phyloP scores from a whole-genome alignment of 345 rosid genomes.

The Aquilaria malaccensis region DNA sequence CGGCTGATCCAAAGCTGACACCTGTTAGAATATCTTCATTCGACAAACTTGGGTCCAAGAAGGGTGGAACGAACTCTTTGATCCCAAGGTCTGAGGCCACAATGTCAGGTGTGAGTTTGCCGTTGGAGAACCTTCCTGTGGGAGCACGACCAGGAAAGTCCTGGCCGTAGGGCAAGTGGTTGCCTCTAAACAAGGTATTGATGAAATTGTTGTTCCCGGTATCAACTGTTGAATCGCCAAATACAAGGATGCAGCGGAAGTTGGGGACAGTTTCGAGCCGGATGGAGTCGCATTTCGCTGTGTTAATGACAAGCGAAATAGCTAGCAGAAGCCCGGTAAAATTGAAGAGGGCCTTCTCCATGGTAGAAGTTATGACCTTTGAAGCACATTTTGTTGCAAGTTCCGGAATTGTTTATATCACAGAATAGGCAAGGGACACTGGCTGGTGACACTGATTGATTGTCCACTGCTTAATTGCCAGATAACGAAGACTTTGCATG shows the following conservation, averaged over 20 bases:
- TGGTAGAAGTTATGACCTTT: no score
- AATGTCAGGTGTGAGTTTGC: slow-evolving; percentile 41
- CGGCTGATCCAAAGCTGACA: slow-evolving; percentile 37
- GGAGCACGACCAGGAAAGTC: slow-evolving; percentile 27
- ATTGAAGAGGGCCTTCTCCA: no score
- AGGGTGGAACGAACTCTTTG: slow-evolving; percentile 35
- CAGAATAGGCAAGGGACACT: no score
- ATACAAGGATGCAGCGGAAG: slow-evolving; percentile 8
- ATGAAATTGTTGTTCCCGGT: slow-evolving; percentile 22
- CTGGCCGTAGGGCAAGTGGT: slow-evolving; percentile 38
- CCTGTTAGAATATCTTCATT: slow-evolving; percentile 23
- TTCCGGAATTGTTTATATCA: no score
- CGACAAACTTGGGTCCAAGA: slow-evolving; percentile 29
- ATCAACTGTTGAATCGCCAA: slow-evolving; percentile 21
- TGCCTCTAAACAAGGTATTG: slow-evolving; percentile 14
- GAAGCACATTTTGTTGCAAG: no score
- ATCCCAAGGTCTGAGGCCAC: slow-evolving; percentile 27
- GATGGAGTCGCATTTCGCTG: no score
- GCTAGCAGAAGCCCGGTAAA: no score
- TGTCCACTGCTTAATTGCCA: no score
- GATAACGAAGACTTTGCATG: no score
- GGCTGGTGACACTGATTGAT: no score
- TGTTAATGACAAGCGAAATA: no score
- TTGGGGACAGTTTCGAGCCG: not conserved
- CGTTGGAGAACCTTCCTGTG: slow-evolving; percentile 47